Percentiles rank a stretch among this genome's conserved stretches.
These are phyloP conservation scores for Trichoderma sp. DNA, from an alignment of 2,329 filamentous ascomycete genomes.

Conservation along the genomic window DNA sequence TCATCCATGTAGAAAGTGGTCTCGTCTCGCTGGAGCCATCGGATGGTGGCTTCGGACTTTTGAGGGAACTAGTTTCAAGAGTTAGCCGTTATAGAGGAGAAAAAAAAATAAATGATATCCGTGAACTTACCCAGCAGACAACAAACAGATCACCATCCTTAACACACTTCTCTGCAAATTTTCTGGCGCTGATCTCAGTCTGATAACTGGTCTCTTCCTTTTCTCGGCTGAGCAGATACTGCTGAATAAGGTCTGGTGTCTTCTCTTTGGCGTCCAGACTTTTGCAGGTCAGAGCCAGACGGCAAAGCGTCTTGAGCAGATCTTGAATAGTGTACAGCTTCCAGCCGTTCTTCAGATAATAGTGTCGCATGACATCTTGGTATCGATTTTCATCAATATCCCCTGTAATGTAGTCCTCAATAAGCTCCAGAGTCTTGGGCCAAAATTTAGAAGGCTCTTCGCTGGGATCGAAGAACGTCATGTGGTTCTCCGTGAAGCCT, in stretches of 20 bases:
- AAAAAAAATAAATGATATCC: neutral
- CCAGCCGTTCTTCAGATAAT: conserved; percentile 90
- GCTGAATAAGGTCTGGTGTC: conserved; percentile 84
- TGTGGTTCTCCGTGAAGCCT: conserved; percentile 76
- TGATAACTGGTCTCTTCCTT: conserved; percentile 87
- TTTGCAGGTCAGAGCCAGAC: conserved; percentile 81
- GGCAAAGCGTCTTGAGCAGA: conserved; percentile 78
- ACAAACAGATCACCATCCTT: conserved; percentile 93
- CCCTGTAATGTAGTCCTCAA: conserved; percentile 82
- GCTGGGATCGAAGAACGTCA: conserved; percentile 74
- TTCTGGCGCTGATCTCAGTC: conserved; percentile 85
- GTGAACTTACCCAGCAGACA: conserved; percentile 79
- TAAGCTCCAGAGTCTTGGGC: conserved; percentile 79
- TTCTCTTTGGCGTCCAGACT: conserved; percentile 89
- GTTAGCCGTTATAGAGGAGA: conserved; percentile 29
- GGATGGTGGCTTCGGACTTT: conserved; percentile 70
- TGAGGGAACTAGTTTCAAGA: conserved; percentile 61
- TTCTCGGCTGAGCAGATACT: conserved; percentile 81
- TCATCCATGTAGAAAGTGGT: conserved; percentile 87
- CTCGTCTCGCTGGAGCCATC: conserved; percentile 69
- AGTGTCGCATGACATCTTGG: conserved; percentile 88
- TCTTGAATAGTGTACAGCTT: conserved; percentile 92
- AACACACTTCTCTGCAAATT: conserved; percentile 88
- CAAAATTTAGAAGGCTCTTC: conserved; percentile 73
- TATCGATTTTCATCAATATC: conserved; percentile 82